Percentiles rank a stretch among this genome's conserved stretches.
phyloP scores from a whole-genome alignment of 768 basidiomycete genomes.

The Boletus speciosus region DNA sequence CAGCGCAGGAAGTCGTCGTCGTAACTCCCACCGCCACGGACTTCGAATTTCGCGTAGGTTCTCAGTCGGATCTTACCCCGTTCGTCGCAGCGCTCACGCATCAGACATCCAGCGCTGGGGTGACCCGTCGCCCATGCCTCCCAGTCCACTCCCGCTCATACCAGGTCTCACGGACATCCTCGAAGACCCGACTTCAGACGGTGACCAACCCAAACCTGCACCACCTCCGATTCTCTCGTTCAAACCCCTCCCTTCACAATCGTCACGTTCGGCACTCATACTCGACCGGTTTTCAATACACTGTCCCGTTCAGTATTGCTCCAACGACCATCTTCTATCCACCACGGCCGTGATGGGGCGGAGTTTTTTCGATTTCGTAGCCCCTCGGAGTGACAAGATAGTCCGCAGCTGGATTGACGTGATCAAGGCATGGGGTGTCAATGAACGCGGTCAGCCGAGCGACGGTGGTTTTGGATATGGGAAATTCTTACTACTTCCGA shows the following conservation, averaged over 20 bases:
- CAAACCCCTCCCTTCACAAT: constrained; percentile 64
- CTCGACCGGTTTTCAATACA: constrained; percentile 70
- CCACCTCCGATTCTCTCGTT: constrained; percentile 42
- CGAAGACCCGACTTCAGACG: constrained; percentile 6
- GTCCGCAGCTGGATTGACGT: constrained; percentile 74
- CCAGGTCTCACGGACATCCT: constrained; percentile 14
- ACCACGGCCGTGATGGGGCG: constrained; percentile 58
- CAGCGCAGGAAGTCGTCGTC: constrained; percentile 77
- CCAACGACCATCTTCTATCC: constrained; percentile 65
- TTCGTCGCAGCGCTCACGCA: constrained; percentile 4
- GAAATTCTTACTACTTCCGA: constrained; percentile 53
- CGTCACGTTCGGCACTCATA: constrained; percentile 74
- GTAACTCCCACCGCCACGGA: constrained; percentile 57
- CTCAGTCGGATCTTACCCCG: constrained; percentile 6
- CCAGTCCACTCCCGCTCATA: constrained; percentile 39
- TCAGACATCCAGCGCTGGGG: constrained; percentile 53
- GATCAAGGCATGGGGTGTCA: constrained; percentile 81
- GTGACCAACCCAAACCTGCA: constrained; percentile 1
- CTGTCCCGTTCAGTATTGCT: constrained; percentile 67
- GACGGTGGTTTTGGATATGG: constrained; percentile 86
- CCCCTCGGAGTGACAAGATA: constrained; percentile 55
- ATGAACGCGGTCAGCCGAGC: constrained; percentile 78
- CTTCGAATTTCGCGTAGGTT: constrained; percentile 51
- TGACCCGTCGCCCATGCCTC: constrained; percentile 62
- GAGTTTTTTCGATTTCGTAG: constrained; percentile 75